These are phyloP conservation scores for Pythium phragmiticola DNA, from an alignment of 352 stramenopile species.

Conservation along the genomic window DNA sequence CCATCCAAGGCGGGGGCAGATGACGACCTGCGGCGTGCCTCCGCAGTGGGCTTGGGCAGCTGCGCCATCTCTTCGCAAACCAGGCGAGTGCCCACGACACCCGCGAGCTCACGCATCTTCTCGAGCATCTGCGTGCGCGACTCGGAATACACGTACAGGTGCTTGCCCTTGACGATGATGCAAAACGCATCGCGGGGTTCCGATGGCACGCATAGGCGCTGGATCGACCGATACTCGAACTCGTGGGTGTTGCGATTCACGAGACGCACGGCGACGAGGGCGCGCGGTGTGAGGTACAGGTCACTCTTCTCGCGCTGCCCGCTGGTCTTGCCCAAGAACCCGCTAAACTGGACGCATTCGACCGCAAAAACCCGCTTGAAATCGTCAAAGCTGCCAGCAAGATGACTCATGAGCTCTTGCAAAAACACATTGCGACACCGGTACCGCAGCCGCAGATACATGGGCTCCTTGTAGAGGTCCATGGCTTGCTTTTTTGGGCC, in stretches of 20 bases:
- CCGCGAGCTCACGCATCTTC: constrained; percentile 60
- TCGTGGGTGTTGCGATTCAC: constrained; percentile 71
- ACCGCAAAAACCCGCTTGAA: constrained; percentile 72
- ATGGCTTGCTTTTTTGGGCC: constrained; percentile 58
- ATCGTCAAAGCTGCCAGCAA: constrained; percentile 73
- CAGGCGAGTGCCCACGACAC: constrained; percentile 65
- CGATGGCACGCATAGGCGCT: constrained; percentile 44
- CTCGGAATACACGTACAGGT: constrained; percentile 76
- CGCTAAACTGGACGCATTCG: constrained; percentile 72
- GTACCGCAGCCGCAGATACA: constrained; percentile 72
- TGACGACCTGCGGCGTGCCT: background rate
- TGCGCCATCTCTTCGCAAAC: constrained; percentile 33
- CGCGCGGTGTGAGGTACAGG: constrained; percentile 66
- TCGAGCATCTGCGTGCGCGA: constrained; percentile 55
- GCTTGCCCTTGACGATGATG: constrained; percentile 54
- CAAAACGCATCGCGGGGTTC: constrained; percentile 60
- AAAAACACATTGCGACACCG: constrained; percentile 76
- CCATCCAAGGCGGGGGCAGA: background rate
- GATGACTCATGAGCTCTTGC: constrained; percentile 82
- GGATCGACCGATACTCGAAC: constrained; percentile 68
- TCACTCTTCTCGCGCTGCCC: constrained; percentile 76
- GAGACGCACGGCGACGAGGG: constrained; percentile 60
- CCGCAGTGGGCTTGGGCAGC: constrained; percentile 47
- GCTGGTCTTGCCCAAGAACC: constrained; percentile 64
- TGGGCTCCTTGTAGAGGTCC: constrained; percentile 56